Evolutionary conservation across 345 rosid species (phyloP), one percentile per base, ranked within the genome.

Genomic region (Alliaria petiolata): DNA sequence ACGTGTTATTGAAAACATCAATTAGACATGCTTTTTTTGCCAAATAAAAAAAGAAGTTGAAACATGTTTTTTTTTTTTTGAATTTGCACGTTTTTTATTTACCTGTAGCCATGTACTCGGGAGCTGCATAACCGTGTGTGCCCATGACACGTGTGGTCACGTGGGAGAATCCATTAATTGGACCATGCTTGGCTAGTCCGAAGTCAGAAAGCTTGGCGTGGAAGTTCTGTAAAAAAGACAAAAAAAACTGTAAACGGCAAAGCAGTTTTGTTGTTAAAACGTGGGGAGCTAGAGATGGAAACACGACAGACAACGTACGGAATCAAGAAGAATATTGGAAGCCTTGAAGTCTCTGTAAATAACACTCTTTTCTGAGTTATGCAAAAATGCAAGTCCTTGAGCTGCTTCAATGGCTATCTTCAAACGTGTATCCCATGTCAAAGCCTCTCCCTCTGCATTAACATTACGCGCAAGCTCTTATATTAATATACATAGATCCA

Each of bases 261-360:
- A n/a, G 40, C 38, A 36, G 12, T 61, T 31, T 52, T 43, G 15
- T 31, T 15, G 19, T 35, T n/a, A n/a, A 34, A 67, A 75, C 47
- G 59, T 50, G n/a, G 46, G 60, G 60, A 38, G 26, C 1, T 30
- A 56, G 25, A 44, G 28, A 53, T 28, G 9, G 35, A 20, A 10
- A 70, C n/a, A n/a, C n/a, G n/a, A n/a, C n/a, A 10, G 2, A 13
- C 16, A 9, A 0, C 38, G 60, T 82, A 92, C 98, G 84, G 59
- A 70, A 30, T 93, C 98, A 16, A 93, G 84, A 75, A 93, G 81
- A 59, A 93, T 90, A 19, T 93, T 90, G 12, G 97, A 88, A 74
- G 96, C 79, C 39, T 93, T 93, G 50, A 93, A 90, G 67, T 93
- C 97, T n/a, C 97, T 77, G 62, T 89, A 90, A 6, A 90, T 93